A percentile compares a stretch with the other conserved stretches of the same genome.
These are phyloP conservation scores for Xanthoparmelia taractica DNA, from an alignment of 495 filamentous ascomycete genomes.

Conservation along the genomic window DNA sequence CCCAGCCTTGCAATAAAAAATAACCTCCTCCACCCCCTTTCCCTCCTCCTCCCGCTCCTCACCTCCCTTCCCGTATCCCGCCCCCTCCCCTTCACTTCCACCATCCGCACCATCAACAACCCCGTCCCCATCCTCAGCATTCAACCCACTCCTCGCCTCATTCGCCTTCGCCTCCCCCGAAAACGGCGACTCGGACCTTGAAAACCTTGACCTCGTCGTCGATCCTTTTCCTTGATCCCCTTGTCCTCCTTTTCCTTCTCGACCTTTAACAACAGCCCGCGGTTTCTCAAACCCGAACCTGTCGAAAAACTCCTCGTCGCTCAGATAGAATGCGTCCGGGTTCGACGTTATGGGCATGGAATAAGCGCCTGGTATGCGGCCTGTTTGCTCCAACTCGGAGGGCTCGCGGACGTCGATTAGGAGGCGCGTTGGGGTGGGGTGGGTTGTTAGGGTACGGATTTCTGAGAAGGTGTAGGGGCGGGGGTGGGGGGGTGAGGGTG, in stretches of 20 bases:
- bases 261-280: not conserved
- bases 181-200: not conserved
- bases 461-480: conserved; percentile 22
- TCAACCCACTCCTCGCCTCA: conserved; percentile 36
- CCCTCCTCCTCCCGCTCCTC: conserved; percentile 26
- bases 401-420: conserved; percentile 79
- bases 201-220: too few species aligned
- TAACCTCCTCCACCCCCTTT: conserved; percentile 46
- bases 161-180: conserved; percentile 31
- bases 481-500: too few species aligned
- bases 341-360: conserved; percentile 71
- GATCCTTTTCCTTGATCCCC: too few species aligned
- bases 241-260: not conserved
- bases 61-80: conserved; percentile 1
- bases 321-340: conserved; percentile 70
- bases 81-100: not conserved
- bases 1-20: conserved; percentile 91
- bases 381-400: conserved; percentile 56
- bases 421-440: conserved; percentile 9
- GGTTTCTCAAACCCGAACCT: conserved; percentile 63
- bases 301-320: conserved; percentile 68
- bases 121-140: conserved; percentile 24
- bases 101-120: not conserved
- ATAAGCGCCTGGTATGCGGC: conserved; percentile 69
- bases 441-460: conserved; percentile 2